Percentiles rank a stretch among this genome's conserved stretches.
These are phyloP conservation scores for Pyrrhoderma lamaoense DNA, from an alignment of 1,284 basidiomycete species.

Conservation along the genomic window DNA sequence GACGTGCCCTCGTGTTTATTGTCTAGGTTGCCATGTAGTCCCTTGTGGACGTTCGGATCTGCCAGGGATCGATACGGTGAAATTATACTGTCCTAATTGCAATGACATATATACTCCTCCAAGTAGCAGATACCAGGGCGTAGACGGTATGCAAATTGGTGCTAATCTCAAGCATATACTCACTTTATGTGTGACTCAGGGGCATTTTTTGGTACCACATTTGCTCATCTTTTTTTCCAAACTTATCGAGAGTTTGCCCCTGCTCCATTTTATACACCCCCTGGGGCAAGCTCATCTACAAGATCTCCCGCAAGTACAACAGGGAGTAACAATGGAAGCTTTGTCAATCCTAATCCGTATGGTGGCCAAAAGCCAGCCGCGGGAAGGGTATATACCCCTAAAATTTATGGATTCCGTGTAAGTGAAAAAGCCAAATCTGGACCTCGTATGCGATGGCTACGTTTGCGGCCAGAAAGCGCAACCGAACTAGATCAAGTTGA, in stretches of 20 bases:
- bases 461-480: conserved; percentile 73
- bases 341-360: conserved; percentile 77
- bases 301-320: conserved; percentile 39
- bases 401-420: conserved; percentile 90
- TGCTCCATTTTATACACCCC: conserved; percentile 71
- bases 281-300: conserved; percentile 41
- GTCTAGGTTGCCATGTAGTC: conserved; percentile 83
- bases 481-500: conserved; percentile 83
- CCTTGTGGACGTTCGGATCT: conserved; percentile 95
- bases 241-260: conserved; percentile 89
- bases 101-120: conserved; percentile 96
- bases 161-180: conserved; percentile 1
- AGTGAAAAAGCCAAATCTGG: conserved; percentile 83
- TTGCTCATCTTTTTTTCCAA: conserved; percentile 96
- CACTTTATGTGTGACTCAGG: conserved; percentile 40
- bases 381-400: conserved; percentile 83
- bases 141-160: conserved; percentile 68
- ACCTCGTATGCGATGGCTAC: conserved; percentile 95
- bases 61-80: conserved; percentile 97
- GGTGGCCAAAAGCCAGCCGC: conserved; percentile 82
- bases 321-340: conserved; percentile 41
- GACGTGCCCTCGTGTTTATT: conserved; percentile 93
- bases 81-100: conserved; percentile 97
- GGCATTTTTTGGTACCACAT: conserved; percentile 98
- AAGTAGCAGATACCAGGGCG: conserved; percentile 90